Evolutionary conservation across 2,329 filamentous ascomycete genomes (phyloP).

Genomic region (Paecilomyces fulvus): DNA sequence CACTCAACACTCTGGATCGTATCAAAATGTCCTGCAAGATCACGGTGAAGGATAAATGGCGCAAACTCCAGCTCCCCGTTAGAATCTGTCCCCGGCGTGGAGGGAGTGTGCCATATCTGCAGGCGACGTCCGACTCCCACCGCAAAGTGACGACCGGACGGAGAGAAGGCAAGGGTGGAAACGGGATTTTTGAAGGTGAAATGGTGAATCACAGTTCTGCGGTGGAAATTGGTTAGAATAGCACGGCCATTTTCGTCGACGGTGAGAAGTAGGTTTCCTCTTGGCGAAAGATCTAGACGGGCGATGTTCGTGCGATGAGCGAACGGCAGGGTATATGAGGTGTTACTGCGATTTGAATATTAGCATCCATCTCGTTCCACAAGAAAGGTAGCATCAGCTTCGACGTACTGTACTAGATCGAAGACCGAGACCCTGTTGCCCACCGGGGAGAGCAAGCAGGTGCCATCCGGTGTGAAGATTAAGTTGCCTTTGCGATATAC

Average conservation of each 20-base stretch:
- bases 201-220: constrained; percentile 80
- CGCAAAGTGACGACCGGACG: constrained; percentile 82
- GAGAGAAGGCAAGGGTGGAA: constrained; percentile 79
- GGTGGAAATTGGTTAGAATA: constrained; percentile 82
- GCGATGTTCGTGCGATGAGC: constrained; percentile 90
- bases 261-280: constrained; percentile 84
- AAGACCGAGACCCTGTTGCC: constrained; percentile 95
- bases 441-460: constrained; percentile 88
- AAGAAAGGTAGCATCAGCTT: background rate
- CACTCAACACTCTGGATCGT: constrained; percentile 79
- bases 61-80: constrained; percentile 88
- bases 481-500: constrained; percentile 98
- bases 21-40: constrained; percentile 84
- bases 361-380: constrained; percentile 1
- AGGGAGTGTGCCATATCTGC: constrained; percentile 94
- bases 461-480: constrained; percentile 92
- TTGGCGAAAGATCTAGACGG: constrained; percentile 77
- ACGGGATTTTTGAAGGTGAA: constrained; percentile 88
- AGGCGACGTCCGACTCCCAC: constrained; percentile 79
- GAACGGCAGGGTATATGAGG: constrained; percentile 52
- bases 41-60: constrained; percentile 81
- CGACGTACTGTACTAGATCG: constrained; percentile 77
- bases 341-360: constrained; percentile 22
- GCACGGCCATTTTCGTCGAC: constrained; percentile 91
- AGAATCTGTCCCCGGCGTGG: constrained; percentile 69